Percentiles rank a stretch among this genome's conserved stretches.
Evolutionary conservation across 2,329 filamentous ascomycete species (phyloP).

Genomic region (Penicillium palitans): DNA sequence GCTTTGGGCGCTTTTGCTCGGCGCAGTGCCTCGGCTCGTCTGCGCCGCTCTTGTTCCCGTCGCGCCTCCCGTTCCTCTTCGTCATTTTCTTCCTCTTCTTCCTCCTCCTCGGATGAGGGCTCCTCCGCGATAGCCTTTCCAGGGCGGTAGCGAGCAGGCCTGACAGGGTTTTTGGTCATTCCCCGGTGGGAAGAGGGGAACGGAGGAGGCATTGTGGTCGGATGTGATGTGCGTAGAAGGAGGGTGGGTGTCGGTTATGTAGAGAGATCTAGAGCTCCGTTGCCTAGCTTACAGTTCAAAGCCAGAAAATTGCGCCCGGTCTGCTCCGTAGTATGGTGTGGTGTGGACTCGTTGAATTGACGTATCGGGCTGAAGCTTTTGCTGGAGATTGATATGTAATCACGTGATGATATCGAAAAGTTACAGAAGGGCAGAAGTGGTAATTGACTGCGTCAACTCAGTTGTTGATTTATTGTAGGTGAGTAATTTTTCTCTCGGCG

Average conservation of each 20-base stretch:
- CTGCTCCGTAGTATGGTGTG: not conserved
- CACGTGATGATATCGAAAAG: slow-evolving; percentile 5
- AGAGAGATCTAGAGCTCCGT: not conserved
- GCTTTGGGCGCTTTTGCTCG: slow-evolving; percentile 47
- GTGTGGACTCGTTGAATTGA: not conserved
- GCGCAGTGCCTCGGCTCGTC: slow-evolving; percentile 36
- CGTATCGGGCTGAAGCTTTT: slow-evolving; percentile 10
- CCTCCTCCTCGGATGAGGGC: slow-evolving; percentile 52
- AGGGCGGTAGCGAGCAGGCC: slow-evolving; percentile 76
- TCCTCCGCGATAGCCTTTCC: slow-evolving; percentile 67
- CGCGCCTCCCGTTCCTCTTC: slow-evolving; percentile 64
- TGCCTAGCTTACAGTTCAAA: not conserved
- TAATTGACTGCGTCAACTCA: not conserved
- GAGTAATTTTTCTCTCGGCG: not conserved
- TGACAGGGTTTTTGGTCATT: slow-evolving; percentile 89
- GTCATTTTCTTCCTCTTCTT: slow-evolving; percentile 55
- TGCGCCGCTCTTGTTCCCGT: slow-evolving; percentile 53
- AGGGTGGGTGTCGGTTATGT: not conserved
- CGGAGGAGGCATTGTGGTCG: slow-evolving; percentile 44
- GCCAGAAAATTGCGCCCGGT: not conserved
- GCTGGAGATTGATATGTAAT: slow-evolving; percentile 1
- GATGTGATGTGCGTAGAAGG: not conserved
- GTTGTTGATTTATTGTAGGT: not conserved
- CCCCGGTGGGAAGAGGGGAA: slow-evolving; percentile 52
- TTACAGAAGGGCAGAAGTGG: not conserved